These are phyloP conservation scores for Sesbania bispinosa DNA, from an alignment of 306 rosid species.

Conservation along the genomic window DNA sequence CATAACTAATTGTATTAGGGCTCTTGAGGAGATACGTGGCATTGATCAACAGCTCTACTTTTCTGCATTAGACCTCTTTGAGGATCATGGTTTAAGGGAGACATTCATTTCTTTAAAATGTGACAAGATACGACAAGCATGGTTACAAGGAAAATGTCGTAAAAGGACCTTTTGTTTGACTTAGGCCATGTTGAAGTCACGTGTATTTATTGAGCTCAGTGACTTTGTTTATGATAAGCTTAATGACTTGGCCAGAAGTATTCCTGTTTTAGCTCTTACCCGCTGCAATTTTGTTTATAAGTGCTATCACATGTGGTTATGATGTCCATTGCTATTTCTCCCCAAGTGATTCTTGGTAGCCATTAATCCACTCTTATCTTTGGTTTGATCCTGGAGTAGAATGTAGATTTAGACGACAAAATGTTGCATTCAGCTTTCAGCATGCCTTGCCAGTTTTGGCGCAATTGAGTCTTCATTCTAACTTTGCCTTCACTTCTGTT, in stretches of 20 bases:
- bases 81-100: slow-evolving; percentile 61
- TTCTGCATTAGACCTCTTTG: slow-evolving; percentile 71
- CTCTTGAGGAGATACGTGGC: slow-evolving; percentile 60
- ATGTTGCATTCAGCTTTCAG: too few relatives aligned
- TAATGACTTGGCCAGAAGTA: slow-evolving; percentile 8
- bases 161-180: slow-evolving; percentile 24
- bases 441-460: too few relatives aligned
- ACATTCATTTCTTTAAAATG: slow-evolving; percentile 61
- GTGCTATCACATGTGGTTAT: neutral
- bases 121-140: slow-evolving; percentile 44
- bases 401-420: too few relatives aligned
- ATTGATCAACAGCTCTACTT: slow-evolving; percentile 53
- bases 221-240: neutral
- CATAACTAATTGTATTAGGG: slow-evolving; percentile 63
- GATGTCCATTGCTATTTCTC: neutral
- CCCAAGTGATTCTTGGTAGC: neutral
- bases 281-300: neutral
- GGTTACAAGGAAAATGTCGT: slow-evolving; percentile 65
- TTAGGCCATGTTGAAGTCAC: neutral
- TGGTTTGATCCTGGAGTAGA: too few relatives aligned
- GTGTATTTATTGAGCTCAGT: neutral
- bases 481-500: too few relatives aligned
- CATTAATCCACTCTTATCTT: neutral
- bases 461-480: too few relatives aligned
- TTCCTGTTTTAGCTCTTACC: neutral